Evolutionary conservation across 1,284 basidiomycete species (phyloP).

Genomic region (Sporisorium graminicola): DNA sequence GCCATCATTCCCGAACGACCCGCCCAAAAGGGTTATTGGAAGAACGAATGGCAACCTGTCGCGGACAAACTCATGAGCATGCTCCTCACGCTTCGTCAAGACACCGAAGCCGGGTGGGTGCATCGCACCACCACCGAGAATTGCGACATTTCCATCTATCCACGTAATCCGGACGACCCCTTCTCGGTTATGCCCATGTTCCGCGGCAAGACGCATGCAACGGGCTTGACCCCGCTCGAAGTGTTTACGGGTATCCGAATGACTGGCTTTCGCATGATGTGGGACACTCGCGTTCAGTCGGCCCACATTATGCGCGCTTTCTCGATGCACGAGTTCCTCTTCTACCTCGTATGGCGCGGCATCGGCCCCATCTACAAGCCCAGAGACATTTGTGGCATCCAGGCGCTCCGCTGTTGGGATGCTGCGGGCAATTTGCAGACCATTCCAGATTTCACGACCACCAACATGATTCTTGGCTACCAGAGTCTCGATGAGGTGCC

Average conservation of each 20-base stretch:
- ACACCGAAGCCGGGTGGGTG: conserved; percentile 45
- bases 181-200: conserved; percentile 50
- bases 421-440: conserved; percentile 33
- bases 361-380: conserved; percentile 58
- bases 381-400: conserved; percentile 51
- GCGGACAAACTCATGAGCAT: conserved; percentile 39
- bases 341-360: conserved; percentile 56
- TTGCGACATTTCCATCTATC: conserved; percentile 32
- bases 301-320: conserved; percentile 52
- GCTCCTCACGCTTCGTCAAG: conserved; percentile 37
- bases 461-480: conserved; percentile 46
- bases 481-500: conserved; percentile 39
- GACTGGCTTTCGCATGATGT: conserved; percentile 54
- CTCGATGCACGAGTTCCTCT: conserved; percentile 52
- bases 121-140: conserved; percentile 26
- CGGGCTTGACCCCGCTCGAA: conserved; percentile 47
- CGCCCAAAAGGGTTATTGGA: conserved; percentile 46
- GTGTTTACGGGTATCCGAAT: conserved; percentile 54
- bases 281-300: conserved; percentile 55
- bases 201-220: conserved; percentile 38
- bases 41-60: conserved; percentile 34
- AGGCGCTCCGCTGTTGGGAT: conserved; percentile 47
- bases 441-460: conserved; percentile 39
- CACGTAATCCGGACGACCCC: conserved; percentile 33
- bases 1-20: conserved; percentile 50